Percentiles rank a stretch among this genome's conserved stretches.
Conservation (phyloP, 257 asterid species). For the Asclepias syriaca region DNA sequence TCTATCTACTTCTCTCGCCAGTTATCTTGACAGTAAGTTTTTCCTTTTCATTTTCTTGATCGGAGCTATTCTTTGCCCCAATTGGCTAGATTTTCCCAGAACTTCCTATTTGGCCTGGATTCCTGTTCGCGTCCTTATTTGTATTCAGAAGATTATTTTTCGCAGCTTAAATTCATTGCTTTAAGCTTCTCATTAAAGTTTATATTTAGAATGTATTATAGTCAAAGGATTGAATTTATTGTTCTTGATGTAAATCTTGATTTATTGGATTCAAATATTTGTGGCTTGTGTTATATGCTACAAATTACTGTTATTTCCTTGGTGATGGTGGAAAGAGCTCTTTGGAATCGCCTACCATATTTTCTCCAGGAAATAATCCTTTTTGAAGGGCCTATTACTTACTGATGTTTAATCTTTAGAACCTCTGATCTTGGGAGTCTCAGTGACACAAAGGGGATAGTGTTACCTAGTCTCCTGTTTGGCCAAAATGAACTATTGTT, state of each 20-base stretch:
- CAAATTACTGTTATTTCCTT: not conserved
- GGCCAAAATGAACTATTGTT: not conserved
- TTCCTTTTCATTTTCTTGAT: not conserved
- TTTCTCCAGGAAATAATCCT: not conserved
- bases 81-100: not conserved
- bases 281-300: not conserved
- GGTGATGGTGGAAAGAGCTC: not conserved
- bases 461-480: no score
- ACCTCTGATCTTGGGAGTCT: not conserved
- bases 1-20: constrained; percentile 96
- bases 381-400: not conserved
- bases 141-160: not conserved
- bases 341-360: not conserved
- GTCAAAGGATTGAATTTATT: not conserved
- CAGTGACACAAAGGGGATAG: not conserved
- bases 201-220: not conserved
- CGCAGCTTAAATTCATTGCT: not conserved
- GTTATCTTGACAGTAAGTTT: constrained; percentile 91
- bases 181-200: not conserved
- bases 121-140: not conserved
- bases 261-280: not conserved
- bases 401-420: not conserved
- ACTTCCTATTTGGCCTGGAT: not conserved
- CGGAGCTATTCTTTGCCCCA: not conserved
- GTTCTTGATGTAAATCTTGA: no score